phyloP scores from a whole-genome alignment of 768 basidiomycete species.

The Xerocomellus chrysenteron region DNA sequence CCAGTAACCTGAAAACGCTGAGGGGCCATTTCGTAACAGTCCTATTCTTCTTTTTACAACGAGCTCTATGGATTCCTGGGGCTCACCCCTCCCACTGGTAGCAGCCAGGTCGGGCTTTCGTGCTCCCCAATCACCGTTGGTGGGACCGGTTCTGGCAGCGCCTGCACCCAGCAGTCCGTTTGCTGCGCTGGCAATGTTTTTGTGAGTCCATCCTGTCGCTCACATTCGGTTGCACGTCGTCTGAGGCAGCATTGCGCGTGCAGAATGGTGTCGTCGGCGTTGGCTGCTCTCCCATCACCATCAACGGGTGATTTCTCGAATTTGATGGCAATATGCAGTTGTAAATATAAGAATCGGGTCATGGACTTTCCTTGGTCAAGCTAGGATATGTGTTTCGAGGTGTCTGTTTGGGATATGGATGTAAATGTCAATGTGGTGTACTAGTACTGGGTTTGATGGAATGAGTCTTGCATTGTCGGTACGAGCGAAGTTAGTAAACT shows the following conservation, averaged over 20 bases:
- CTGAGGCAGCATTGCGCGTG: not conserved
- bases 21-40: not conserved
- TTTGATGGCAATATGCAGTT: not conserved
- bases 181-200: not conserved
- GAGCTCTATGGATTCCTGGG: not conserved
- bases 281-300: slow-evolving; percentile 1
- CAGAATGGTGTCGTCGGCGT: not conserved
- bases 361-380: not conserved
- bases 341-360: not conserved
- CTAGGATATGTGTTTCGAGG: no score
- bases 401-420: not conserved
- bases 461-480: not conserved
- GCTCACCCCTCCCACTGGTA: not conserved
- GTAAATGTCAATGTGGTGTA: not conserved
- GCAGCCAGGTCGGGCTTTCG: not conserved
- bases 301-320: not conserved
- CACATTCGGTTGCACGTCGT: not conserved
- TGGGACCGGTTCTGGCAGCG: not conserved
- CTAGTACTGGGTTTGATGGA: not conserved
- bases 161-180: not conserved
- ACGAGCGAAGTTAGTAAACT: no score
- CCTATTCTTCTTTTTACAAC: not conserved
- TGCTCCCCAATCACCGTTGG: not conserved
- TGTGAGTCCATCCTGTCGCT: not conserved
- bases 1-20: not conserved